Evolutionary conservation across 2,329 filamentous ascomycete species (phyloP), one percentile per base, ranked within the genome.

Genomic region (Curvularia spicifera): DNA sequence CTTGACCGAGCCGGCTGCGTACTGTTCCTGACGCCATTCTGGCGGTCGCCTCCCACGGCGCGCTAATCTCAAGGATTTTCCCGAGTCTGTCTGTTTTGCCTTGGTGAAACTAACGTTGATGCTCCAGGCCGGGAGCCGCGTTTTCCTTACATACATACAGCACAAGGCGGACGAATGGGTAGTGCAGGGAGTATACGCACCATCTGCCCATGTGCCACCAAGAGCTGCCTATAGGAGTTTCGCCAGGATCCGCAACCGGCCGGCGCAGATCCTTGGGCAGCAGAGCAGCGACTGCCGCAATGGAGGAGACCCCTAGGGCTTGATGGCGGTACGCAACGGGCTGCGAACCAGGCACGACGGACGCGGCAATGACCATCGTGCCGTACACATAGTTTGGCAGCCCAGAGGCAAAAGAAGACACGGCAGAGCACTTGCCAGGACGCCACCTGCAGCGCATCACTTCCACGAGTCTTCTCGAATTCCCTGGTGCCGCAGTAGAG

Each of bases 401-500:
- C 12, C 33, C 10, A 28, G n/a, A 18, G 35, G 31, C 46, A 24
- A 28, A 26, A 18, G 24, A 37, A 28, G 47, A 39, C 24, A 24
- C 20, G 29, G 50, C 55, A 43, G 9, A 43, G 44, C 26, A 22
- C 29, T 43, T 48, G 50, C 24, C 43, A 43, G 29, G 37, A 54
- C 53, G 67, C 61, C 65, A 67, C 61, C 62, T 56, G 63, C 59
- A 56, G 67, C 64, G 58, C 68, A 69, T 72, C 67, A 66, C 64
- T 73, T 76, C 71, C 59, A 71, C 53, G 55, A 65, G 60, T 59
- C 33, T 74, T 75, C 72, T 73, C 68, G 72, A 75, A 75, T 64
- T 54, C 56, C 33, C 52, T 53, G 49, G 57, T 53, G 61, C 57
- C 47, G 53, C 60, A 50, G 59, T 53, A 56, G 54, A 59, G 63